phyloP scores from a whole-genome alignment of 148 eudicot genomes.

The Amaranthus hypochondriacus region DNA sequence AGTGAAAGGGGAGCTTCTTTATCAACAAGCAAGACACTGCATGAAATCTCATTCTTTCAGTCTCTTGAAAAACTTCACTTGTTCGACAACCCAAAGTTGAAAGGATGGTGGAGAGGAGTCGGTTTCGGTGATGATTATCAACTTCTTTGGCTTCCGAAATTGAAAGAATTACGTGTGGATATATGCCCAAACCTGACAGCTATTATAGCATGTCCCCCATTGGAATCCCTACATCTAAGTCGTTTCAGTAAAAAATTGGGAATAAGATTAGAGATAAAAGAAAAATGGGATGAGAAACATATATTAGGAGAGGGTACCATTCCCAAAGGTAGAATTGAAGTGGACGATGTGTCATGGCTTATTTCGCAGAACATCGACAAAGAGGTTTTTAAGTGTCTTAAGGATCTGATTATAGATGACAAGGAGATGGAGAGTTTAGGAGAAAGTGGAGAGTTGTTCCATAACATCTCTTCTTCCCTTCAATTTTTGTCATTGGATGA shows the following conservation, averaged over 20 bases:
- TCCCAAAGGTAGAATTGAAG: background rate
- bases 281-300: too few relatives aligned
- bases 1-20: background rate
- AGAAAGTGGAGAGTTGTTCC: conserved; percentile 10
- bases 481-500: background rate
- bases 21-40: background rate
- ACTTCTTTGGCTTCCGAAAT: background rate
- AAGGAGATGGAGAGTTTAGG: conserved; percentile 8
- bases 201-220: background rate
- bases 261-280: too few relatives aligned
- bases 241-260: background rate
- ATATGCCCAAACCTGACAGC: background rate
- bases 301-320: background rate
- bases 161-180: background rate
- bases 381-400: background rate
- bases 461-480: conserved; percentile 22
- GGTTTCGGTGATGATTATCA: background rate
- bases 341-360: conserved; percentile 4
- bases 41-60: background rate
- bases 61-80: background rate
- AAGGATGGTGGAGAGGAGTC: background rate
- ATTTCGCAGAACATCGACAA: background rate
- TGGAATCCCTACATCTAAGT: background rate
- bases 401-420: background rate
- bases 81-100: background rate